Conservation (phyloP, 177 flowering plant species). For the Vitis hybrid region DNA sequence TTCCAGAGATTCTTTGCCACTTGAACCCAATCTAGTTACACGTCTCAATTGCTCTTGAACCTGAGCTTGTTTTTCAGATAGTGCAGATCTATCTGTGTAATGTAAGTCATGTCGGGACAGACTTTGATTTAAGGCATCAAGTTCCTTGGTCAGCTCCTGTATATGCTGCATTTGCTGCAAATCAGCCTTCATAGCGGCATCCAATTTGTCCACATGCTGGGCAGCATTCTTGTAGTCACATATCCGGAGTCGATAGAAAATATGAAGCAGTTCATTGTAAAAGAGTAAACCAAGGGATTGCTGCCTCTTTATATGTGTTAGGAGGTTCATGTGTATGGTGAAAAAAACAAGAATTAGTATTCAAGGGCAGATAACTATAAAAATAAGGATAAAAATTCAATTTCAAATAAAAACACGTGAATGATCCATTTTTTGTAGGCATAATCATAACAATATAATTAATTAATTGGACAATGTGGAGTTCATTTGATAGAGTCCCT, state of each 20-base stretch:
- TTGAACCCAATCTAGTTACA: conserved; percentile 24
- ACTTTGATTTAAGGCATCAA: conserved; percentile 55
- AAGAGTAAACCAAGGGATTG: conserved; percentile 74
- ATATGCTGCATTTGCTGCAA: conserved; percentile 41
- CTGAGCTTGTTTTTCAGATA: conserved; percentile 48
- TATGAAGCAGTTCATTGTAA: conserved; percentile 78
- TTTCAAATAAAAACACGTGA: neutral
- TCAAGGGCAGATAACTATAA: neutral
- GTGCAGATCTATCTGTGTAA: conserved; percentile 48
- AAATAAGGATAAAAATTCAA: neutral
- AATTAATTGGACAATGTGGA: neutral
- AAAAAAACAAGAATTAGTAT: neutral
- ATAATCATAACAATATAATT: neutral
- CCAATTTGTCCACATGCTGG: conserved; percentile 73
- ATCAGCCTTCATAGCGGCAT: conserved; percentile 74
- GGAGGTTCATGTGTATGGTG: neutral
- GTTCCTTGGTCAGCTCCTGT: conserved; percentile 53
- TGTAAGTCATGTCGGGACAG: conserved; percentile 55
- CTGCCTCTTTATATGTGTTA: conserved; percentile 42
- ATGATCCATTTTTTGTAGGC: neutral
- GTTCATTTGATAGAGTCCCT: too few relatives aligned
- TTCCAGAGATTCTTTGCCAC: conserved; percentile 39
- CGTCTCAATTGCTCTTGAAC: conserved; percentile 53
- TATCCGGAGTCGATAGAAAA: conserved; percentile 75
- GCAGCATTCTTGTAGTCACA: conserved; percentile 88